Percentiles rank a stretch among this genome's conserved stretches.
phyloP scores from a whole-genome alignment of 2,329 filamentous ascomycete genomes.

The Verticillium klebahnii region DNA sequence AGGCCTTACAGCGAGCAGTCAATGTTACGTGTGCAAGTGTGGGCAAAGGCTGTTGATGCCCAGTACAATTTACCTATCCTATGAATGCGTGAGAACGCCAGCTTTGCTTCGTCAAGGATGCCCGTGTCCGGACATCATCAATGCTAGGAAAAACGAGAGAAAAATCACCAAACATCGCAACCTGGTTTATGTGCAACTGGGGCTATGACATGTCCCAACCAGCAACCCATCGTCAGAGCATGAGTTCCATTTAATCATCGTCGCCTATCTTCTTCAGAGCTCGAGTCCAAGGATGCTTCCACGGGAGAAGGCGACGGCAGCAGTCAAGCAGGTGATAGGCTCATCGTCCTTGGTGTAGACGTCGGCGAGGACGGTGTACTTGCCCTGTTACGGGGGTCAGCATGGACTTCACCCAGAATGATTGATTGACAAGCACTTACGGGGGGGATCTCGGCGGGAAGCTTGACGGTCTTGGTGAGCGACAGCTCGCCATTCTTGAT shows the following conservation, averaged over 20 bases:
- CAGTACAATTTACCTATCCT: neutral
- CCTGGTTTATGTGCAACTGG: neutral
- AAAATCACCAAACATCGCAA: neutral
- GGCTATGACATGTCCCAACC: neutral
- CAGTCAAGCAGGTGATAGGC: conserved; percentile 82
- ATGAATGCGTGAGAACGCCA: neutral
- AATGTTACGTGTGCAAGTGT: neutral
- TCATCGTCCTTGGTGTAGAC: conserved; percentile 69
- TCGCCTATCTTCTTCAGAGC: conserved; percentile 21
- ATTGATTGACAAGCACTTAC: conserved; percentile 48
- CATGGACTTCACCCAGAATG: neutral
- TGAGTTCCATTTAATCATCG: neutral
- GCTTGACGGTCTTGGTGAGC: conserved; percentile 75
- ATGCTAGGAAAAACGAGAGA: neutral
- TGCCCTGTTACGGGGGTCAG: conserved; percentile 56
- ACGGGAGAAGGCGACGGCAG: conserved; percentile 58
- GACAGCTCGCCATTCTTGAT: conserved; percentile 71
- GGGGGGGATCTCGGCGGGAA: conserved; percentile 83
- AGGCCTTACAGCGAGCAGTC: neutral
- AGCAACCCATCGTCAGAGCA: neutral
- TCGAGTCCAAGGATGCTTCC: conserved; percentile 35
- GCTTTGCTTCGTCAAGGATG: neutral
- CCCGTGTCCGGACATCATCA: neutral
- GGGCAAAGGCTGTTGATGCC: neutral
- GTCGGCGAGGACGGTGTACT: conserved; percentile 84